Evolutionary conservation across 2,329 filamentous ascomycete genomes (phyloP), one percentile per base, ranked within the genome.

Genomic region (Orbilia ellipsospora): DNA sequence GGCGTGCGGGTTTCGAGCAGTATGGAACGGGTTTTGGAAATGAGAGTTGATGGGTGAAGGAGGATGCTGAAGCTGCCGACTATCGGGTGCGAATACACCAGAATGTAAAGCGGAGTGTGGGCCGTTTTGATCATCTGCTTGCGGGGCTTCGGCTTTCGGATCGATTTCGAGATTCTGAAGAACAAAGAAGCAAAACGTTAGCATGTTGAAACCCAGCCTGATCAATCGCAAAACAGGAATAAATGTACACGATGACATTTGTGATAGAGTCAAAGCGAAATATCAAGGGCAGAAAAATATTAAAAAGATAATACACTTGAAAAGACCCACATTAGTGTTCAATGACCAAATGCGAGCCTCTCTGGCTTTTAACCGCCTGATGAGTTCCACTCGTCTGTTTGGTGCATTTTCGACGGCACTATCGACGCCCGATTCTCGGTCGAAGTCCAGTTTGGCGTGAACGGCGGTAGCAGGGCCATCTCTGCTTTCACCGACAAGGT

Each of bases 361-460:
- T 36, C 89, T 89, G 81, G 88, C 88, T 84, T 97, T 97, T 78
- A 97, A 86, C 78, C 90, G 87, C 82, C 93, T 88, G 69, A 98
- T 97, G 79, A 97, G 84, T 82, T 94, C 90, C 69, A 89, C 88
- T 77, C 94, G 87, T 81, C 93, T 89, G 16, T 74, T 68, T 40
- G 57, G 69, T 67, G 62, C 62, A 67, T 67, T 73, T 23, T 67
- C 56, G 62, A 57, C 51, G 16, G 16, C 40, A 20, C 31, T n/a
- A 7, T 18, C 13, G 8, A n/a, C 12, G 16, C 45, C 36, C 36
- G 51, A 60, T 44, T 64, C 57, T 20, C 44, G 52, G 31, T 59
- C 52, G 18, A 63, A 40, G 51, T 57, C 51, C n/a, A 40, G 50
- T 73, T 68, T 36, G 73, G 76, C 48, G 78, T 57, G 50, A 15